Conservation (phyloP, 2,329 filamentous ascomycete species). For the Diplodia intermedia region DNA sequence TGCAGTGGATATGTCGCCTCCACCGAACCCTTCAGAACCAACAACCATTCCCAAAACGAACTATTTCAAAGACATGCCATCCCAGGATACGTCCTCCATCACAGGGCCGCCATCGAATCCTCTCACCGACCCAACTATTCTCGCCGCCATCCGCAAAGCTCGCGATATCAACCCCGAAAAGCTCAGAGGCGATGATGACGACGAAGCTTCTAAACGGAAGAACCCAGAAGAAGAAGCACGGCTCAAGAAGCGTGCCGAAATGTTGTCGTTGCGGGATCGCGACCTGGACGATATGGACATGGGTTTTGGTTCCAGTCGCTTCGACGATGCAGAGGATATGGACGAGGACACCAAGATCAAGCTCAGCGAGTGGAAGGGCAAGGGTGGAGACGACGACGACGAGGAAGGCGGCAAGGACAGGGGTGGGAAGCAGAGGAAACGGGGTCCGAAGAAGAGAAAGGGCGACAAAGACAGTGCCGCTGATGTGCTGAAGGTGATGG, state of each 20-base stretch:
- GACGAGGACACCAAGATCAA: constrained; percentile 69
- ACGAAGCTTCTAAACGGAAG: constrained; percentile 53
- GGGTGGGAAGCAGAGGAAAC: constrained; percentile 70
- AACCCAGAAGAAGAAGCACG: constrained; percentile 69
- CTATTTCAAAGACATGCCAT: constrained; percentile 32
- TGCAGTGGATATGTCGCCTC: constrained; percentile 29
- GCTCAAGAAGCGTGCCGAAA: constrained; percentile 66
- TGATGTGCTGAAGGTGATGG: constrained; percentile 81
- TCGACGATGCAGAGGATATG: constrained; percentile 86
- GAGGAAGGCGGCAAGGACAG: constrained; percentile 58
- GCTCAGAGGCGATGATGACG: constrained; percentile 48
- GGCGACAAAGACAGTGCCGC: constrained; percentile 78
- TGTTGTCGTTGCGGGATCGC: constrained; percentile 74
- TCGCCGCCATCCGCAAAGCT: constrained; percentile 81
- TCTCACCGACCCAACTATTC: constrained; percentile 56
- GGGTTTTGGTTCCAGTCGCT: constrained; percentile 87
- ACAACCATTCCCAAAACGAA: constrained; percentile 27
- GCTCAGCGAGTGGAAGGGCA: constrained; percentile 67
- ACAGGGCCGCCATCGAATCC: constrained; percentile 46
- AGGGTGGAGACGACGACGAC: constrained; percentile 59
- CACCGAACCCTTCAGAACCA: constrained; percentile 13
- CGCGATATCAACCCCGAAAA: constrained; percentile 69
- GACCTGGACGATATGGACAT: constrained; percentile 93
- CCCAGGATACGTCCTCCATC: constrained; percentile 37
- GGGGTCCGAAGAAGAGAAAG: constrained; percentile 76